Conservation (phyloP, 768 basidiomycete species). For the Gautieria morchelliformis region DNA sequence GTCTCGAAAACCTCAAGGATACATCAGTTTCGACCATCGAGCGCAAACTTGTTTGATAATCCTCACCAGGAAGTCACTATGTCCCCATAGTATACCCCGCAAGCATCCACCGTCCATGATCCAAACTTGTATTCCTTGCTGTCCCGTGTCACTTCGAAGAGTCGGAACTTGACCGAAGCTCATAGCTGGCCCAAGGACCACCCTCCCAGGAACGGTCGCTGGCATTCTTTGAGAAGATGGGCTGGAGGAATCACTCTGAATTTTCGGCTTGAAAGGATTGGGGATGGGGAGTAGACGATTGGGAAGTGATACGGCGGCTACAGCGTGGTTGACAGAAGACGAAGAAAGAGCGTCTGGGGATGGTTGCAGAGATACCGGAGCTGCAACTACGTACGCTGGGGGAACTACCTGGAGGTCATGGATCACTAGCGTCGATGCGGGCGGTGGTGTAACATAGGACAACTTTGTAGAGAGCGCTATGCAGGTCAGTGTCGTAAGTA, state of each 20-base stretch:
- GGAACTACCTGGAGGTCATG: constrained; percentile 17
- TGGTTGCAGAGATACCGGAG: constrained; percentile 3
- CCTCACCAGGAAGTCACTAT: not conserved
- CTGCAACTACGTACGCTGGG: constrained; percentile 4
- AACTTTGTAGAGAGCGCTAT: constrained; percentile 21
- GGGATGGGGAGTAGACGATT: constrained; percentile 26
- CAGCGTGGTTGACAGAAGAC: not conserved
- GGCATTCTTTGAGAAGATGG: constrained; percentile 16
- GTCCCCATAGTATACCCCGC: constrained; percentile 1
- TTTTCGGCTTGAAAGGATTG: constrained; percentile 49
- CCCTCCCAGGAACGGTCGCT: constrained; percentile 14
- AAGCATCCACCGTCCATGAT: not conserved
- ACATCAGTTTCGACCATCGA: not conserved
- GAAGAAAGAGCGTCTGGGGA: constrained; percentile 5
- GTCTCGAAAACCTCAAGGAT: not conserved
- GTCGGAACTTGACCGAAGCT: constrained; percentile 25
- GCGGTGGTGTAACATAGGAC: constrained; percentile 33
- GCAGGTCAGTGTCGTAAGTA: constrained; percentile 1
- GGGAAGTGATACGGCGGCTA: not conserved
- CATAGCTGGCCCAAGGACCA: constrained; percentile 23
- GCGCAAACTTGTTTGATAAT: not conserved
- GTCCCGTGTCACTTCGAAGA: not conserved
- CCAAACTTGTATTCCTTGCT: not conserved
- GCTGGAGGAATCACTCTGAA: constrained; percentile 33
- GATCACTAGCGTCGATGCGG: constrained; percentile 28